Base-by-base conservation (phyloP, 768 basidiomycete species). In the Tulasnella sp. region DNA sequence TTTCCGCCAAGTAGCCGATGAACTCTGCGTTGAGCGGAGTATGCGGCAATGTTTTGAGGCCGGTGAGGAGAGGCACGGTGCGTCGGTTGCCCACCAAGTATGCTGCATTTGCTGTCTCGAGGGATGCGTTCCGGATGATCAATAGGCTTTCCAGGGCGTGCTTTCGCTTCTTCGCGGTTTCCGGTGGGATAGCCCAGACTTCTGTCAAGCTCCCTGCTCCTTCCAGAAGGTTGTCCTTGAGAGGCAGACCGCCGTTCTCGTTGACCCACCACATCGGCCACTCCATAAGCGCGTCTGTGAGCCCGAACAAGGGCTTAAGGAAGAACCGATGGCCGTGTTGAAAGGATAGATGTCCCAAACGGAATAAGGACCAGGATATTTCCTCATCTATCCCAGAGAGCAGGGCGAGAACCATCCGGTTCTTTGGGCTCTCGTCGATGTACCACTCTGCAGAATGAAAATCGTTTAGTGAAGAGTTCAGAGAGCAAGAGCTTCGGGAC, bases 361-460 rank as follows among this genome's bases (percentile, higher is more conserved):
- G 90, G 79, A 94, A 91, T 49, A 99, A 87, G 25, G 96, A 93
- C 93, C 94, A 98, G 75, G 89, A 89, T 75, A 96, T 87, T 81
- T 99, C 97, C 9, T 88, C 83, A 73, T 90, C 86, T 68, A 99
- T 91, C 5, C 90, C 91, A 17, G 94, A 98, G 34, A 90, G 88
- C 54, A 99, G 84, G 2, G 96, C 91, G 19, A 99, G 89, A n/a
- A 94, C 86, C 89, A 98, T 94, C 54, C 96, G 88, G 82, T 98
- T 98, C 81, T 85, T 91, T 0, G 91, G 85, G 2, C 88, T 86
- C 1, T 87, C 85, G 79, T 95, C 93, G n/a, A 93, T 92, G 80
- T 94, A 96, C 89, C 78, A 79, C 36, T 76, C 79, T 79, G 31
- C 4, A 31, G 25, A 17, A 34, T 5, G 25, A 54, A 40, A 22